phyloP scores from a whole-genome alignment of 2,329 filamentous ascomycete species.

The Apiospora marii region DNA sequence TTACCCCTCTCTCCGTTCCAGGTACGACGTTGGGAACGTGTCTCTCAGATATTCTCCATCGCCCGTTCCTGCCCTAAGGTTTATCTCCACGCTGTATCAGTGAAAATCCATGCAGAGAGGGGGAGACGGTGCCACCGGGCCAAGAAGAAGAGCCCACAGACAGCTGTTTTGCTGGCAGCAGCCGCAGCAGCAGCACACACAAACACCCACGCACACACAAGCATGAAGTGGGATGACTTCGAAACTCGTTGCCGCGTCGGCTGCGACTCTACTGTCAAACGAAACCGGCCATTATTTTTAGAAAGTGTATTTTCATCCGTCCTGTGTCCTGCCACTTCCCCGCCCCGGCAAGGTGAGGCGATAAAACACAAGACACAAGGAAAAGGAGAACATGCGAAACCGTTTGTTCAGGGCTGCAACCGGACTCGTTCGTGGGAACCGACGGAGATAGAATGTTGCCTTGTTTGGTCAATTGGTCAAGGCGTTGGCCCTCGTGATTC shows the following conservation, averaged over 20 bases:
- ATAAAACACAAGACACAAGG: background rate
- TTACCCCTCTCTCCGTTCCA: conserved; percentile 15
- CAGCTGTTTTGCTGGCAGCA: background rate
- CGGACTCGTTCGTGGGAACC: background rate
- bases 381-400: conserved; percentile 1
- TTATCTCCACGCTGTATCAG: conserved; percentile 13
- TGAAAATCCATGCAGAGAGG: conserved; percentile 6
- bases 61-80: background rate
- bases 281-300: conserved; percentile 13
- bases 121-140: background rate
- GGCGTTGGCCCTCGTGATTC: background rate
- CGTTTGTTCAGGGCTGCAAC: background rate
- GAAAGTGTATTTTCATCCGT: conserved; percentile 11
- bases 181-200: too few species aligned
- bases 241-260: conserved; percentile 16
- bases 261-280: background rate
- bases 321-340: background rate
- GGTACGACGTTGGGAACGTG: conserved; percentile 20
- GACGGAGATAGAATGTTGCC: conserved; percentile 5
- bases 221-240: conserved; percentile 13
- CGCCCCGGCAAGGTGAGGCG: background rate
- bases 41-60: conserved; percentile 15
- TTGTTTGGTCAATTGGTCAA: background rate
- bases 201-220: too few species aligned
- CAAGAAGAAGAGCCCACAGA: background rate